These are phyloP conservation scores for Serendipita indica DNA, from an alignment of 768 basidiomycete species.

Conservation along the genomic window DNA sequence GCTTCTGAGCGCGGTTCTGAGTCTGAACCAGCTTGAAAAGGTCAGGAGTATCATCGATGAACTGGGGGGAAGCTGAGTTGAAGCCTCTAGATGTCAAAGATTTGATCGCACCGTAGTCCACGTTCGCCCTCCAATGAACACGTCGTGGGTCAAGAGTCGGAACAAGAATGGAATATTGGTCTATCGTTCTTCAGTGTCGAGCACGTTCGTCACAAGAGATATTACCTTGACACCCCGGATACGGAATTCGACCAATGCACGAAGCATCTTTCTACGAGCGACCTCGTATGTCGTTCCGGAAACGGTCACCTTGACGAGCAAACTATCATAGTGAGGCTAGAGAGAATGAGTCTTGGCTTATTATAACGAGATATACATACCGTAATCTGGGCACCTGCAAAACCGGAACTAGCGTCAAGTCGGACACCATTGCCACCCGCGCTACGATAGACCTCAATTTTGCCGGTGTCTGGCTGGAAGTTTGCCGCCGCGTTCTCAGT, in stretches of 20 bases:
- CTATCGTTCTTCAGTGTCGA: conserved; percentile 25
- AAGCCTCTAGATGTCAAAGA: neutral
- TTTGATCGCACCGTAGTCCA: conserved; percentile 70
- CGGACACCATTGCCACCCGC: conserved; percentile 98
- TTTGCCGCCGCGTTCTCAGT: conserved; percentile 85
- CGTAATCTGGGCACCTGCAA: conserved; percentile 97
- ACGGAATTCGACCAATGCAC: conserved; percentile 98
- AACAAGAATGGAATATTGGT: conserved; percentile 99
- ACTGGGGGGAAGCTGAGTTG: conserved; percentile 33
- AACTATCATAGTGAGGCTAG: conserved; percentile 93
- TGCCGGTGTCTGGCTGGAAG: conserved; percentile 98
- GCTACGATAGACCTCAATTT: conserved; percentile 97
- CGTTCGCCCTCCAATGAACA: conserved; percentile 91
- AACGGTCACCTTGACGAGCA: conserved; percentile 91
- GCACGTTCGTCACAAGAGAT: neutral
- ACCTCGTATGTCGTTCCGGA: conserved; percentile 98
- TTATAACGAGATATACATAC: conserved; percentile 29
- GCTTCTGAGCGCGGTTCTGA: conserved; percentile 96
- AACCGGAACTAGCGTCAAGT: conserved; percentile 91
- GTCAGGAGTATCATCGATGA: conserved; percentile 99
- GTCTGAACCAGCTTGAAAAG: conserved; percentile 96
- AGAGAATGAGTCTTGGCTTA: neutral
- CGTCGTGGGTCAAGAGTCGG: conserved; percentile 89
- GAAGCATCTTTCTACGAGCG: conserved; percentile 96
- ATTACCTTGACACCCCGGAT: conserved; percentile 94